A percentile compares a stretch with the other conserved stretches of the same genome.
phyloP scores from a whole-genome alignment of 768 basidiomycete genomes.

The Cyclocybe aegerita region DNA sequence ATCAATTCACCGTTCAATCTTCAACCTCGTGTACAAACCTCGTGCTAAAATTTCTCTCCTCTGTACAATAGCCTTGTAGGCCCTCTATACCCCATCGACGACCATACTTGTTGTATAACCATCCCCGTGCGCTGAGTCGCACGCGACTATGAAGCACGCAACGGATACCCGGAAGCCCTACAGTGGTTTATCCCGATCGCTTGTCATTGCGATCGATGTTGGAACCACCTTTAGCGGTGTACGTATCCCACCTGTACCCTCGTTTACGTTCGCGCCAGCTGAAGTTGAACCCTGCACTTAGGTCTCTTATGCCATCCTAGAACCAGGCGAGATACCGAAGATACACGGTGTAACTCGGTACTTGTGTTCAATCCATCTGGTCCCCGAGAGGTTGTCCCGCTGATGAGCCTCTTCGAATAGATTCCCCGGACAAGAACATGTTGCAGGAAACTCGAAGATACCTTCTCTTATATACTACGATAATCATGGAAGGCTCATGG shows the following conservation, averaged over 20 bases:
- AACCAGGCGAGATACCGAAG: constrained; percentile 79
- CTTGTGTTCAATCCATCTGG: constrained; percentile 10
- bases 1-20: constrained; percentile 4
- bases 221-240: constrained; percentile 85
- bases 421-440: constrained; percentile 85
- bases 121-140: constrained; percentile 14
- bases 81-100: constrained; percentile 4
- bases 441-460: constrained; percentile 83
- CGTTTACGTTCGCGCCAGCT: constrained; percentile 6
- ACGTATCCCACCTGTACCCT: constrained; percentile 15
- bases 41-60: constrained; percentile 21
- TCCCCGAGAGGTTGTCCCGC: background rate
- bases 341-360: constrained; percentile 81
- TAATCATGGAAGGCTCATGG: constrained; percentile 59
- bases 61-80: constrained; percentile 17
- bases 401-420: constrained; percentile 33
- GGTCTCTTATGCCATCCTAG: constrained; percentile 80
- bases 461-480: constrained; percentile 79
- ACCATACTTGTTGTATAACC: background rate
- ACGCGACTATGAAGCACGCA: constrained; percentile 47
- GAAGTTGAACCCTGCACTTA: constrained; percentile 15
- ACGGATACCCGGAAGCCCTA: constrained; percentile 75
- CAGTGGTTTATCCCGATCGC: constrained; percentile 56
- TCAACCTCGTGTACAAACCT: constrained; percentile 18
- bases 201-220: constrained; percentile 79